Percentiles rank a stretch among this genome's conserved stretches.
These are phyloP conservation scores for Umbelopsis vinacea DNA, from an alignment of 192 early-diverging fungal species.

Conservation along the genomic window DNA sequence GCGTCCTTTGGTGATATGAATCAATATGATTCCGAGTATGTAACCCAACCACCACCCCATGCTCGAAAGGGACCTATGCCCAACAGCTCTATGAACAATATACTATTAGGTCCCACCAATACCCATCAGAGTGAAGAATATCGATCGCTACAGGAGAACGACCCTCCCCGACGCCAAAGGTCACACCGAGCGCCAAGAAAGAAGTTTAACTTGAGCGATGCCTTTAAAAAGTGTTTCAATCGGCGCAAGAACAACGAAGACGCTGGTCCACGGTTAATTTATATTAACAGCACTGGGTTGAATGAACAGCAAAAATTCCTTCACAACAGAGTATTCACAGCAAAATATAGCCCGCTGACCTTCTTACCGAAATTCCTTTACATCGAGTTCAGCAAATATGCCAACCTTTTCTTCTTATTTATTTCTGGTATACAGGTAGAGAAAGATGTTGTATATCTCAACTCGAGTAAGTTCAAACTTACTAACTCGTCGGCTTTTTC, in stretches of 20 bases:
- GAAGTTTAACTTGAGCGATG: constrained; percentile 19
- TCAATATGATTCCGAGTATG: constrained; percentile 8
- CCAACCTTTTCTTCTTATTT: constrained; percentile 99
- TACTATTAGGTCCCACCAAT: constrained; percentile 7
- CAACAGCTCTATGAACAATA: constrained; percentile 4
- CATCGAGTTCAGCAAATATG: constrained; percentile 98
- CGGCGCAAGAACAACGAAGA: constrained; percentile 17
- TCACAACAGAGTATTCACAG: constrained; percentile 93
- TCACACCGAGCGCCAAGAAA: constrained; percentile 21
- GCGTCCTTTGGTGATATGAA: constrained; percentile 22
- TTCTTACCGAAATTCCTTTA: constrained; percentile 95
- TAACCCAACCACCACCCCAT: constrained; percentile 4
- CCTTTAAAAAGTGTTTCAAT: constrained; percentile 17
- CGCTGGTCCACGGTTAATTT: constrained; percentile 71
- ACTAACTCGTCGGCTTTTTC: background rate
- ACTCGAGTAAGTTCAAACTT: background rate
- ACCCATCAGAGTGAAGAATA: constrained; percentile 18
- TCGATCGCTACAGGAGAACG: background rate
- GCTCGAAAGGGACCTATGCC: constrained; percentile 10
- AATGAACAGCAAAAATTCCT: constrained; percentile 84
- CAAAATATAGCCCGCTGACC: constrained; percentile 93
- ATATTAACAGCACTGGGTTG: constrained; percentile 82
- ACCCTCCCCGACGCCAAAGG: background rate
- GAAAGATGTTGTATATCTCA: background rate
- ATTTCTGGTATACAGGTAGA: constrained; percentile 91